Percentiles rank a stretch among this genome's conserved stretches.
Evolutionary conservation across 1,284 basidiomycete species (phyloP).

Genomic region (Irpex sp.): DNA sequence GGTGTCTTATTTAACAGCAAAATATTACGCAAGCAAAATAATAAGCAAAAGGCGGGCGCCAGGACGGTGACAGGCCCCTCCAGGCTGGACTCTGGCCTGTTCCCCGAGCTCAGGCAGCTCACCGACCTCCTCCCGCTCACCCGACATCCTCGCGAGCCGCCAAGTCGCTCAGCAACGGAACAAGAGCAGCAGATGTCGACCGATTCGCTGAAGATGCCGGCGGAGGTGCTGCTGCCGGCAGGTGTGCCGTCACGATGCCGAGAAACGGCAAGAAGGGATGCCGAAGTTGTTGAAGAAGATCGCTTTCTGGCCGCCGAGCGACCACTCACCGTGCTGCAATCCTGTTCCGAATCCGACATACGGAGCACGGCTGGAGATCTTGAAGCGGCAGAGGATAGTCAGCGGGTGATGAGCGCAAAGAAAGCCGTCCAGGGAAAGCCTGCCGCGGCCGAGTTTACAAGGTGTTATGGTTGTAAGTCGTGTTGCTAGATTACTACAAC

Average conservation of each 20-base stretch:
- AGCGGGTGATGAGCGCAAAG: not conserved
- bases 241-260: slow-evolving; percentile 4
- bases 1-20: not conserved
- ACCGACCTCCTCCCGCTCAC: not conserved
- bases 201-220: slow-evolving; percentile 1
- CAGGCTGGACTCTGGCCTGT: not conserved
- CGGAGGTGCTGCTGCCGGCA: slow-evolving; percentile 3
- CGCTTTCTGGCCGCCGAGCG: not conserved
- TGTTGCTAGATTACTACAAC: not conserved
- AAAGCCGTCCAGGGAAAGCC: slow-evolving; percentile 2
- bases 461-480: slow-evolving; percentile 7
- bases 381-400: not conserved
- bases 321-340: slow-evolving; percentile 1
- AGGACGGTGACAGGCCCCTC: not conserved
- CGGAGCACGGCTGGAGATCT: not conserved
- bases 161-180: not conserved
- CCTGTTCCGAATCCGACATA: not conserved
- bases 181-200: not conserved
- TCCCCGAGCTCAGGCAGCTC: not conserved
- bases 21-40: not conserved
- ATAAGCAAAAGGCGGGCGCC: not conserved
- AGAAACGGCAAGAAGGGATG: slow-evolving; percentile 6
- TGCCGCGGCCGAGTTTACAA: not conserved
- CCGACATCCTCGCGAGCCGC: not conserved
- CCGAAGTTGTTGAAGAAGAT: slow-evolving; percentile 9